Conservation (phyloP, 2,329 filamentous ascomycete genomes). For the Xylariaceae sp. region DNA sequence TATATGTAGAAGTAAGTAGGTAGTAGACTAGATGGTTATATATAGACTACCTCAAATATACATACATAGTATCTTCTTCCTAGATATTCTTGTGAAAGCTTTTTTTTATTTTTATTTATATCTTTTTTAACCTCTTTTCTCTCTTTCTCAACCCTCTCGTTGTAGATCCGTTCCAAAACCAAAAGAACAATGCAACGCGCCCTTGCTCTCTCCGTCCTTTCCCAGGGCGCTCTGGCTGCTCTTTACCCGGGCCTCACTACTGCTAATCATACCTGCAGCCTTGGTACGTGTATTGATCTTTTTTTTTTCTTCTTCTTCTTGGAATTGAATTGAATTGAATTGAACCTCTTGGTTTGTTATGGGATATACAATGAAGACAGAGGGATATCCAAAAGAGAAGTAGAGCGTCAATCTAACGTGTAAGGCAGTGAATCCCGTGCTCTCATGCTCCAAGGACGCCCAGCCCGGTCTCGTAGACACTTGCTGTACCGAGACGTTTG, state of each 20-base stretch:
- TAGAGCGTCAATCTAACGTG: slow-evolving; percentile 1
- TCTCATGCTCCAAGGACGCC: slow-evolving; percentile 46
- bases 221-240: slow-evolving; percentile 32
- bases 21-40: too few relatives aligned
- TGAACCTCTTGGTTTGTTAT: too few relatives aligned
- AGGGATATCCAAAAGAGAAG: not conserved
- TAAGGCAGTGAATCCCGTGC: slow-evolving; percentile 28
- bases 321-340: not conserved
- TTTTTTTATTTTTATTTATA: too few relatives aligned
- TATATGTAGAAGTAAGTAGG: too few relatives aligned
- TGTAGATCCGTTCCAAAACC: too few relatives aligned
- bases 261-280: slow-evolving; percentile 51
- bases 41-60: too few relatives aligned
- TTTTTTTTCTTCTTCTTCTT: not conserved
- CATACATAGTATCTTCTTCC: too few relatives aligned
- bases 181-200: slow-evolving; percentile 16
- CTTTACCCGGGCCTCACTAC: slow-evolving; percentile 42
- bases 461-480: slow-evolving; percentile 46
- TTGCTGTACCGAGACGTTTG: slow-evolving; percentile 61
- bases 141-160: too few relatives aligned
- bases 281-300: slow-evolving; percentile 32
- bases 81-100: too few relatives aligned
- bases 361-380: too few relatives aligned
- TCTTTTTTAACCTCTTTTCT: too few relatives aligned
- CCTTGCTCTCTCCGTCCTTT: slow-evolving; percentile 27